Conservation (phyloP, 78 protist species). For the Dictyostelium firmibasis region DNA sequence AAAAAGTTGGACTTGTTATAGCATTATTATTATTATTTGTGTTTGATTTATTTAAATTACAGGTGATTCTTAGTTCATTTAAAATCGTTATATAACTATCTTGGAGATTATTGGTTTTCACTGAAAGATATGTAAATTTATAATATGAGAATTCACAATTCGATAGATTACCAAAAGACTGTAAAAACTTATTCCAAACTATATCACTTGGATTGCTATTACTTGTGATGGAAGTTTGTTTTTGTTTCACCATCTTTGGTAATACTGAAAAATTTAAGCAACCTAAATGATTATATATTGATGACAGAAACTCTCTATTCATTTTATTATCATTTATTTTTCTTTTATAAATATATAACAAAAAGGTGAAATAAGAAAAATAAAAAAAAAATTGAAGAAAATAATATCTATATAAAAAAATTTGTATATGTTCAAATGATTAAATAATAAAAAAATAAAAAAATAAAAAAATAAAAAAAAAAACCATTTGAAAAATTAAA, state of each 20-base stretch:
- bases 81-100: conserved; percentile 19
- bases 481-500: no score
- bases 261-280: conserved; percentile 19
- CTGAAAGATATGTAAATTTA: conserved; percentile 51
- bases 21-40: neutral
- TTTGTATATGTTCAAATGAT: no score
- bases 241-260: conserved; percentile 39
- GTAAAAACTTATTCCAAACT: conserved; percentile 33
- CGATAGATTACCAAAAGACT: neutral
- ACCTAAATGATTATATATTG: conserved; percentile 32
- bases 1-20: neutral
- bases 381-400: neutral
- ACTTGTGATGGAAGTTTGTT: neutral
- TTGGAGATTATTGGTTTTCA: conserved; percentile 44
- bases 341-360: neutral
- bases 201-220: neutral
- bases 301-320: conserved; percentile 61
- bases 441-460: neutral
- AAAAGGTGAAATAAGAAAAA: neutral
- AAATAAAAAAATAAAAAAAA: neutral
- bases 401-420: no score
- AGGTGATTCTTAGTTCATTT: conserved; percentile 35
- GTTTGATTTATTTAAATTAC: neutral
- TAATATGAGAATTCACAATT: conserved; percentile 63
- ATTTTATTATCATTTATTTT: conserved; percentile 1